Base-by-base conservation (phyloP, 1,284 basidiomycete genomes). In the Ustilago tritici region DNA sequence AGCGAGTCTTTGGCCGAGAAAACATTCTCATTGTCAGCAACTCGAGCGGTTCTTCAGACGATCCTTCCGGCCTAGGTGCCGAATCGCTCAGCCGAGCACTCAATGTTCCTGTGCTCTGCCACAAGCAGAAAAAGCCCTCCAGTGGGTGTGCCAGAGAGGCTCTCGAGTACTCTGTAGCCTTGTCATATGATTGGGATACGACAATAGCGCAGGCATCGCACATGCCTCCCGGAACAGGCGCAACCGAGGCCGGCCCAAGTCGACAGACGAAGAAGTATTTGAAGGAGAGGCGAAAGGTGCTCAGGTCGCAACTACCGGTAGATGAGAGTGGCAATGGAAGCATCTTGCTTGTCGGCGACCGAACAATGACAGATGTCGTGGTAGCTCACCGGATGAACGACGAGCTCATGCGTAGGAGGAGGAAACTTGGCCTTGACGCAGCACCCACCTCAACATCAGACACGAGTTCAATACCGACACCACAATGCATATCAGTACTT, bases 11-110 rank as follows among this genome's bases (percentile, higher is more conserved):
- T 83, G 93, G 93, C 0, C 88, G 90, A 28, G 90, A 89, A 0
- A 92, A 94, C 73, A 90, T 98, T 11, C 88, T 99, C 70, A 91
- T 98, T 61, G 95, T 98, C 46, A 95, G 93, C 87, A 98, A 98
- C 86, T 95, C 95, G 31, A 94, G 94, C 1, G 96, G 96, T 1
- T 93, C 93, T 17, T 87, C 87, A 49, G 89, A 91, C 60, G 96
- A 98, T 85, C 90, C 92, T 91, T 41, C 91, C 90, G 40, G 91
- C 94, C 56, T 93, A 93, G 88, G 95, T 92, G 92, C 94, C 8
- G 95, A 97, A 88, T 91, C 92, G 8, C 92, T 98, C 17, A 90
- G 92, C 1, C 85, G 92, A 61, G 89, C 92, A 67, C 91, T 98
- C 4, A 89, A 90, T 40, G 92, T 91, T 0, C 94, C 95, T 0